Base-by-base conservation (phyloP, 2,329 filamentous ascomycete species). In the Gyromitra esculenta region DNA sequence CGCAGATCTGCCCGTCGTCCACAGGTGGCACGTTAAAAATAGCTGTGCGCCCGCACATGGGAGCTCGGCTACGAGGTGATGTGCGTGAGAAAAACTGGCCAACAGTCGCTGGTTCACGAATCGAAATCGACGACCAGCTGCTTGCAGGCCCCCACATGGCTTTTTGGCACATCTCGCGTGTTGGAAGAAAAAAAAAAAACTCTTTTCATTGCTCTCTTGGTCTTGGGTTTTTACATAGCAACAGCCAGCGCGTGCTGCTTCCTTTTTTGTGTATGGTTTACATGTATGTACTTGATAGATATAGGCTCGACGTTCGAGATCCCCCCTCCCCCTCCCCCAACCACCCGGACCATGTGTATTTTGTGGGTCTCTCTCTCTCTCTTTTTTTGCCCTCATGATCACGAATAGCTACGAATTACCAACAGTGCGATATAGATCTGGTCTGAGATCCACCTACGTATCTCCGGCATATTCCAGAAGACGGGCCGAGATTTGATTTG, bases 11-110 rank as follows among this genome's bases (percentile, higher is more conserved):
- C 66, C 72, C 64, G 65, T 70, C 65, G 57, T 57, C 50, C 59
- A 11, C 48, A 71, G 57, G 72, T 75, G 72, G 65, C 59, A 59
- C 66, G 57, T 64, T 64, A 75, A 75, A 75, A 75, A 75, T 75
- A 75, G 72, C 57, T 52, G 65, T 15, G 35, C 41, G 35, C 57
- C 65, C 50, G 52, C 62, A 68, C 71, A 68, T 69, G 50, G 50
- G 39, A 43, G 35, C 72, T 70, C 72, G 72, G 72, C 72, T 75
- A 63, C 37, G 59, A 41, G 35, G n/a, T 72, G 69, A 65, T 72
- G 59, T 72, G 59, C 48, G 57, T 39, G 13, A 37, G 25, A 50
- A 45, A 45, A 25, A 21, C 37, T 4, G 37, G 39, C 60, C 60
- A 63, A 63, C 41, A 39, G 18, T 63, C 41, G 59, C 43, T 35